These are phyloP conservation scores for Mucor indicus DNA, from an alignment of 371 early-diverging fungal genomes.

Conservation along the genomic window DNA sequence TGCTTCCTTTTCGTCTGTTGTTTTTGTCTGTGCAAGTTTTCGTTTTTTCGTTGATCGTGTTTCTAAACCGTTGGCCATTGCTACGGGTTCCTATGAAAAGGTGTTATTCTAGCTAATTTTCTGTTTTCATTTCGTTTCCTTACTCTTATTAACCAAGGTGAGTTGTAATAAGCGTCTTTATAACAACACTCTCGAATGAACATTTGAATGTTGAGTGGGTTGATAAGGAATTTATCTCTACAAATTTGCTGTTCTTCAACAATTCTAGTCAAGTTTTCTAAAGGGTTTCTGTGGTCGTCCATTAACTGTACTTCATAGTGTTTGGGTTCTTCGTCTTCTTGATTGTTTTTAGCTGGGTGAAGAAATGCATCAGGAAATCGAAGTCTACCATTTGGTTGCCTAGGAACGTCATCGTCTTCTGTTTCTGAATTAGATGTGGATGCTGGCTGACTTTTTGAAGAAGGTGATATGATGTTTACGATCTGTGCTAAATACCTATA, in stretches of 20 bases:
- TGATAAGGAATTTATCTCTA: slow-evolving; percentile 46
- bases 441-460: no score
- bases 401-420: slow-evolving; percentile 17
- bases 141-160: slow-evolving; percentile 73
- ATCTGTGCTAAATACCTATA: no score
- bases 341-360: slow-evolving; percentile 19
- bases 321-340: not conserved
- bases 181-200: slow-evolving; percentile 66
- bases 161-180: slow-evolving; percentile 62
- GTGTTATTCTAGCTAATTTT: no score
- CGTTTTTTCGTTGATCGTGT: no score
- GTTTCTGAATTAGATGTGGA: no score
- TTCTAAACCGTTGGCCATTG: slow-evolving; percentile 46
- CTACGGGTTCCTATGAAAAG: slow-evolving; percentile 34
- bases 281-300: slow-evolving; percentile 24
- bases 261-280: slow-evolving; percentile 29
- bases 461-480: no score
- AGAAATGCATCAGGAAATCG: slow-evolving; percentile 51
- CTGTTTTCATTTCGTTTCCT: no score
- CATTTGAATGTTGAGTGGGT: slow-evolving; percentile 57
- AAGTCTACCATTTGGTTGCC: slow-evolving; percentile 40
- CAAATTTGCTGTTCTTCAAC: slow-evolving; percentile 15
- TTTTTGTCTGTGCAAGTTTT: no score
- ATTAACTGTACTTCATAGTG: slow-evolving; percentile 35
- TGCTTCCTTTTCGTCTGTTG: slow-evolving; percentile 35